A percentile compares a stretch with the other conserved stretches of the same genome.
phyloP scores from a whole-genome alignment of 2,329 filamentous ascomycete genomes.

The Pyrenophora teres region DNA sequence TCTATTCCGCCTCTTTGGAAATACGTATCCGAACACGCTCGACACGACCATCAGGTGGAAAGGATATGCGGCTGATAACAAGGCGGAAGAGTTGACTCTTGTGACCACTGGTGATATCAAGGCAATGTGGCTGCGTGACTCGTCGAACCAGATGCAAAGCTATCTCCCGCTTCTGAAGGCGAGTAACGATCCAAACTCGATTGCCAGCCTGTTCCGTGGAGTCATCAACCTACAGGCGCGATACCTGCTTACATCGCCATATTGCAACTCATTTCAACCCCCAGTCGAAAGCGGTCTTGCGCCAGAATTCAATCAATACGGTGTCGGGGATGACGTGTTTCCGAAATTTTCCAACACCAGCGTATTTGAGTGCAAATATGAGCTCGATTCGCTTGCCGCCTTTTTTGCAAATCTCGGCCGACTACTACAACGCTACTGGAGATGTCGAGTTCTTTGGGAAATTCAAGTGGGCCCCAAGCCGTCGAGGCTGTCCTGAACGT shows the following conservation, averaged over 20 bases:
- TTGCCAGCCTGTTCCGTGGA: conserved; percentile 71
- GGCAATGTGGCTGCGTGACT: conserved; percentile 60
- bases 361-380: conserved; percentile 61
- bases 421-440: conserved; percentile 57
- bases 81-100: conserved; percentile 67
- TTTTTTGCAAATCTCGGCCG: conserved; percentile 57
- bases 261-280: conserved; percentile 60
- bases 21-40: conserved; percentile 75
- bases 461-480: conserved; percentile 54
- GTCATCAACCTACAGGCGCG: conserved; percentile 73
- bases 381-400: conserved; percentile 58
- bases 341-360: conserved; percentile 50
- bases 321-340: conserved; percentile 49
- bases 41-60: conserved; percentile 75
- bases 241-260: conserved; percentile 65
- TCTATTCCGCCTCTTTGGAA: conserved; percentile 71
- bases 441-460: conserved; percentile 55
- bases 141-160: conserved; percentile 72
- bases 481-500: conserved; percentile 53
- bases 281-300: conserved; percentile 54
- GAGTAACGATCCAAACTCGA: conserved; percentile 59
- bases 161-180: conserved; percentile 66
- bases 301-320: conserved; percentile 47
- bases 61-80: conserved; percentile 61
- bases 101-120: conserved; percentile 64